Base-by-base conservation (phyloP, 106 monocot species). In the Phalaenopsis aphrodite region DNA sequence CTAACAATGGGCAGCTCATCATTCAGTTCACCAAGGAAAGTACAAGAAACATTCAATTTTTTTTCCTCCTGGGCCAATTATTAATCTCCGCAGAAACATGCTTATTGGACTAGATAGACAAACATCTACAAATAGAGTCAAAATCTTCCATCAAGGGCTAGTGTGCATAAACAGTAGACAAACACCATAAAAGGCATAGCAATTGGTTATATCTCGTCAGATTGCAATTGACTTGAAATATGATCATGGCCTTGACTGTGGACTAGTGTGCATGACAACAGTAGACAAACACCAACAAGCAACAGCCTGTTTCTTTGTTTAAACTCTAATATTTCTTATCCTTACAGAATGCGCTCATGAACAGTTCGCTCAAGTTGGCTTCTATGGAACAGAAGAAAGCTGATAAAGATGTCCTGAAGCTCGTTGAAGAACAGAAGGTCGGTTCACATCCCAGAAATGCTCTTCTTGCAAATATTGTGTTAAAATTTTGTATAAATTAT, bases 361-460 rank as follows among this genome's bases (percentile, higher is more conserved):
- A 88, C 21, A 84, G 61, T 64, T 88, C 86, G 6, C 88, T 95
- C 55, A 72, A 86, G 76, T 37, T 79, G 84, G 95, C 95, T 73
- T 71, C 84, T 3, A 42, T 90, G 67, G 90, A 91, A 56, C 92
- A 92, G 65, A 77, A 87, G 77, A 88, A 81, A 49, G 85, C 87
- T 3, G 92, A 95, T 79, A 87, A 88, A 76, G 84, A 88, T 78
- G 87, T 92, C 11, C 73, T 92, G 72, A 85, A 58, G 52, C 88
- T 95, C 47, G 78, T 90, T 46, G 87, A 90, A 84, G 88, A 90
- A 43, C 95, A 95, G 8, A 92, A 95, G 91, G 94, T 92, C 12
- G 52, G 76, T 76, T 76, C 3, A 47, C 17, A 47, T 48, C 1
- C 24, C 10, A 24, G 19, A 45, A 42, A 74, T 74, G 15, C 42